Percentiles rank a stretch among this genome's conserved stretches.
Evolutionary conservation across 257 asterid species (phyloP).

Genomic region (Orobanche coerulescens): DNA sequence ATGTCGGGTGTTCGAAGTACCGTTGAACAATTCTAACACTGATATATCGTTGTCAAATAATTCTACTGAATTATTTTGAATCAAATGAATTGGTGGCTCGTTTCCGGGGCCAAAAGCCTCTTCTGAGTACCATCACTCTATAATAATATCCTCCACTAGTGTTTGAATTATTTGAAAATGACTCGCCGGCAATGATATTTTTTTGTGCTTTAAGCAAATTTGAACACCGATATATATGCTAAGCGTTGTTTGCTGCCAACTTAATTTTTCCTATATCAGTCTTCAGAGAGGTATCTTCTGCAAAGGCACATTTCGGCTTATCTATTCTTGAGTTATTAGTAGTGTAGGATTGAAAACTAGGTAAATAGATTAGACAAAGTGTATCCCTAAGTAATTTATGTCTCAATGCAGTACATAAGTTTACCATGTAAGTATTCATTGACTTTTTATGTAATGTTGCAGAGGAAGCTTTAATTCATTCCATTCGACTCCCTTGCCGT

Average conservation of each 20-base stretch:
- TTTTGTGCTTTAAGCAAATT: too few relatives aligned
- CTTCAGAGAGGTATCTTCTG: too few relatives aligned
- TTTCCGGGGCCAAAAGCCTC: constrained; percentile 8
- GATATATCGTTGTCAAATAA: constrained; percentile 13
- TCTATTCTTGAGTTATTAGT: too few relatives aligned
- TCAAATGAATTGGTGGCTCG: not conserved
- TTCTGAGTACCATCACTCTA: not conserved
- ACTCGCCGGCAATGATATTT: too few relatives aligned
- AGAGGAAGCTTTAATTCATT: constrained; percentile 42
- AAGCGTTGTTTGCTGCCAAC: not conserved
- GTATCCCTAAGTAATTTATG: not conserved
- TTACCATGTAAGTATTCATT: not conserved
- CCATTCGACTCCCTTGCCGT: constrained; percentile 25
- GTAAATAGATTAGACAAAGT: not conserved
- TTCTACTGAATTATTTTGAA: constrained; percentile 11
- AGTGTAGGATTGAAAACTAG: too few relatives aligned
- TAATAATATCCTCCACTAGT: not conserved
- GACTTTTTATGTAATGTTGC: constrained; percentile 18
- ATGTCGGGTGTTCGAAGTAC: too few relatives aligned
- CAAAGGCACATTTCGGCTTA: too few relatives aligned
- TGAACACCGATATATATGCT: too few relatives aligned
- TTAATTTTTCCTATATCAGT: too few relatives aligned
- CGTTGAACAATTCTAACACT: too few relatives aligned
- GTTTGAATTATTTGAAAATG: too few relatives aligned
- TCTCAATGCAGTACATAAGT: not conserved